Base-by-base conservation (phyloP, 2,329 filamentous ascomycete genomes). In the Fusarium mundagurra region DNA sequence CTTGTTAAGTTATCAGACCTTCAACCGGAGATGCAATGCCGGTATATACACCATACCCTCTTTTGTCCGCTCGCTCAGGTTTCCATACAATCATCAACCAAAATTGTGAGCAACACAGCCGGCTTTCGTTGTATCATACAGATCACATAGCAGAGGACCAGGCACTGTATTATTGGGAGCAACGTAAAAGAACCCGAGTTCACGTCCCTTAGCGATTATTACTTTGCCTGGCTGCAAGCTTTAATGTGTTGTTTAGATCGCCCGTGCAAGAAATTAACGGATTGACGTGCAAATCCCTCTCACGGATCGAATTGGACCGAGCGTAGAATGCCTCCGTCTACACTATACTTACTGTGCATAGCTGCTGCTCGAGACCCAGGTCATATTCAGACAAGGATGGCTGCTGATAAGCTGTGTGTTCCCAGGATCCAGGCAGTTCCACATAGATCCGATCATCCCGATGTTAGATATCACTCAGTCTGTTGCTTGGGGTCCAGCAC, bases 251-350 rank as follows among this genome's bases (percentile, higher is more conserved):
- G n/a, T 27, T 16, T 43, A 48, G 43, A 67, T 64, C 29, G 29
- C 33, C 36, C 20, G 60, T 68, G 45, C 41, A 45, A 29, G 41
- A 36, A 57, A 72, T 9, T n/a, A 31, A 44, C 31, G 45, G 36
- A 22, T 41, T 36, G 43, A 27, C 41, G 34, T 12, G 51, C 29
- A 31, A 6, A 41, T 48, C 64, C 77, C 77, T 29, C 50, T 58
- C 31, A 10, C 36, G 27, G 47, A 41, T 51, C 29, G 45, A 14
- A 31, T 14, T 39, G 22, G 24, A 27, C 27, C 13, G 20, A 34
- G 45, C 29, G 33, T 29, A 31, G 22, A 29, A 38, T 41, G 27
- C 36, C 39, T 44, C 39, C 33, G 20, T 27, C 14, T 41, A 24
- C 7, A 41, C 17, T 17, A 50, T 48, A 29, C 45, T 29, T 48